Conservation (phyloP, 495 filamentous ascomycete species). For the Penicillium diatomitis region DNA sequence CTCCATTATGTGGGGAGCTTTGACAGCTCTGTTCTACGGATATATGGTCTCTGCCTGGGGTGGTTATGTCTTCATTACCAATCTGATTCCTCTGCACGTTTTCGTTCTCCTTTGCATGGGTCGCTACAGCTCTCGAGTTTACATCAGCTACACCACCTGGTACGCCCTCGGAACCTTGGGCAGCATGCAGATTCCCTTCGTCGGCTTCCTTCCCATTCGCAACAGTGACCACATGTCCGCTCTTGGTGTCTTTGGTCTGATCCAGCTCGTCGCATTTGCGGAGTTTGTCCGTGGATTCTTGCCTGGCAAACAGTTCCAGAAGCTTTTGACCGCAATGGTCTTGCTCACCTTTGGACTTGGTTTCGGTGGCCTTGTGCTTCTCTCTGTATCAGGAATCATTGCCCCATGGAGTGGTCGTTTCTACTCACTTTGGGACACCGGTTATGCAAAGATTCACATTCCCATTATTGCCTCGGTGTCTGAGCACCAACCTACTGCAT, state of each 20-base stretch:
- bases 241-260: constrained; percentile 87
- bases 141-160: constrained; percentile 96
- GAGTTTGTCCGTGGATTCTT: constrained; percentile 82
- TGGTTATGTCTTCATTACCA: constrained; percentile 99
- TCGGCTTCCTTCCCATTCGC: constrained; percentile 91
- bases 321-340: constrained; percentile 67
- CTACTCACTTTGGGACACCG: constrained; percentile 98
- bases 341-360: constrained; percentile 66
- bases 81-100: constrained; percentile 88
- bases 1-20: constrained; percentile 88
- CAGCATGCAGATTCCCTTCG: constrained; percentile 99
- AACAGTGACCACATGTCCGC: constrained; percentile 99
- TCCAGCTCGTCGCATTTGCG: constrained; percentile 90
- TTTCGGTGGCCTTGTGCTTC: constrained; percentile 63
- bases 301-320: constrained; percentile 89
- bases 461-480: constrained; percentile 99
- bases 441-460: constrained; percentile 98
- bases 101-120: constrained; percentile 98
- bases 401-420: constrained; percentile 98
- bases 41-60: constrained; percentile 99
- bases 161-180: constrained; percentile 93
- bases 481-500: constrained; percentile 99
- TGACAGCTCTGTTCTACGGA: constrained; percentile 95
- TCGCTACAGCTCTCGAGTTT: constrained; percentile 84
- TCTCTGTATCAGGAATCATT: constrained; percentile 82